phyloP scores from a whole-genome alignment of 2,329 filamentous ascomycete species.

The Ilyonectria robusta region DNA sequence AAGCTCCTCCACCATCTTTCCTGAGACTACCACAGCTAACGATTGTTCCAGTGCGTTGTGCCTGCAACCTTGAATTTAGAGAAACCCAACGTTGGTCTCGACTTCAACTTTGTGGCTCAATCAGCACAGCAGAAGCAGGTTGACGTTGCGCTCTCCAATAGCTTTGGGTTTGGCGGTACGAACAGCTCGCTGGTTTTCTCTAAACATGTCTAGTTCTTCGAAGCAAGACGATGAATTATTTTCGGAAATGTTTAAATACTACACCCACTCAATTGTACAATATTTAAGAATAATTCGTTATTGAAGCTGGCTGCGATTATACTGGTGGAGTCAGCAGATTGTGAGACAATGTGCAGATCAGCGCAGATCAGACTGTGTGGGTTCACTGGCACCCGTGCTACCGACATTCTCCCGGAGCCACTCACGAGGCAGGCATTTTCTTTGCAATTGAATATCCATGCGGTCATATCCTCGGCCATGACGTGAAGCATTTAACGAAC shows the following conservation, averaged over 20 bases:
- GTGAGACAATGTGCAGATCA: constrained; percentile 30
- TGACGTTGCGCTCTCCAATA: constrained; percentile 87
- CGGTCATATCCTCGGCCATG: constrained; percentile 49
- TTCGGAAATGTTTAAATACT: background rate
- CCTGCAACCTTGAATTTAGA: constrained; percentile 91
- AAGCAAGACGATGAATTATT: background rate
- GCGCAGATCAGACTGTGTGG: constrained; percentile 21
- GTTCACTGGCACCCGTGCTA: constrained; percentile 1
- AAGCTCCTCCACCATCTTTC: constrained; percentile 49
- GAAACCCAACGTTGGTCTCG: constrained; percentile 74
- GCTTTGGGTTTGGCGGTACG: constrained; percentile 97
- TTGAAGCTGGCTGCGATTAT: background rate
- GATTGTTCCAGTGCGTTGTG: constrained; percentile 74
- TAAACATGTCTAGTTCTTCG: constrained; percentile 34
- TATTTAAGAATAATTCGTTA: background rate
- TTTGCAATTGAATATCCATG: constrained; percentile 41
- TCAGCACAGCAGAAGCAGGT: constrained; percentile 79
- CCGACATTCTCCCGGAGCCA: constrained; percentile 48
- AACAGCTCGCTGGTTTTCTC: constrained; percentile 91
- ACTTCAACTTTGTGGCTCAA: constrained; percentile 89
- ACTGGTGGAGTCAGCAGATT: no score
- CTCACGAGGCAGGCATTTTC: constrained; percentile 44
- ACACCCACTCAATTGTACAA: background rate
- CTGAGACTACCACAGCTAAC: constrained; percentile 24
- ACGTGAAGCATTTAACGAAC: constrained; percentile 47